Conservation (phyloP, 495 filamentous ascomycete species). For the Trichocladium antarcticum region DNA sequence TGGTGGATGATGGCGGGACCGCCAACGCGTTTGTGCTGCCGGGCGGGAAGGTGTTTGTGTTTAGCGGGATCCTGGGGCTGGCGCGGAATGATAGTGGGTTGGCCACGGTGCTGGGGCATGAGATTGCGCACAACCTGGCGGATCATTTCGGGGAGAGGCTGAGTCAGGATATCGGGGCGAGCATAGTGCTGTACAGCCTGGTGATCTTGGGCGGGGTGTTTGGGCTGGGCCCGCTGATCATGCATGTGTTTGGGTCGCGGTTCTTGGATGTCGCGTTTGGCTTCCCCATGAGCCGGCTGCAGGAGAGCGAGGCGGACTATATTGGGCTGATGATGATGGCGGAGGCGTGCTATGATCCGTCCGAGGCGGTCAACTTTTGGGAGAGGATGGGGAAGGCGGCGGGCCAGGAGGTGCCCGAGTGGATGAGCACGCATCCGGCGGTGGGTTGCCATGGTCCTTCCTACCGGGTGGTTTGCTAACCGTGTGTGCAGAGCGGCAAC, state of each 20-base stretch:
- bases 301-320: conserved; percentile 66
- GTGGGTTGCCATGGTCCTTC: conserved; percentile 32
- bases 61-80: conserved; percentile 66
- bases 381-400: conserved; percentile 55
- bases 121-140: conserved; percentile 88
- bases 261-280: conserved; percentile 53
- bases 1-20: conserved; percentile 55
- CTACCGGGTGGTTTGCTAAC: not conserved
- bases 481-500: conserved; percentile 44
- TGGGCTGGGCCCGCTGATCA: conserved; percentile 31
- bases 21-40: conserved; percentile 86
- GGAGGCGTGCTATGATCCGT: conserved; percentile 56
- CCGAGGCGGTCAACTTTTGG: conserved; percentile 66
- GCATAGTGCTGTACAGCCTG: conserved; percentile 40
- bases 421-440: conserved; percentile 78
- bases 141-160: conserved; percentile 69
- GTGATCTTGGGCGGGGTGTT: conserved; percentile 44
- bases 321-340: conserved; percentile 69
- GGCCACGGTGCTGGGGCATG: conserved; percentile 79
- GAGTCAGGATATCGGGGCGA: conserved; percentile 48
- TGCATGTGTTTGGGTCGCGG: conserved; percentile 31
- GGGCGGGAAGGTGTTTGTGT: conserved; percentile 90
- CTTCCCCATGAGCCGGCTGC: conserved; percentile 57
- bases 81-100: conserved; percentile 62
- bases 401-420: conserved; percentile 53